A percentile compares a stretch with the other conserved stretches of the same genome.
Evolutionary conservation across 495 filamentous ascomycete species (phyloP).

Genomic region (Hapsidospora chrysogenum): DNA sequence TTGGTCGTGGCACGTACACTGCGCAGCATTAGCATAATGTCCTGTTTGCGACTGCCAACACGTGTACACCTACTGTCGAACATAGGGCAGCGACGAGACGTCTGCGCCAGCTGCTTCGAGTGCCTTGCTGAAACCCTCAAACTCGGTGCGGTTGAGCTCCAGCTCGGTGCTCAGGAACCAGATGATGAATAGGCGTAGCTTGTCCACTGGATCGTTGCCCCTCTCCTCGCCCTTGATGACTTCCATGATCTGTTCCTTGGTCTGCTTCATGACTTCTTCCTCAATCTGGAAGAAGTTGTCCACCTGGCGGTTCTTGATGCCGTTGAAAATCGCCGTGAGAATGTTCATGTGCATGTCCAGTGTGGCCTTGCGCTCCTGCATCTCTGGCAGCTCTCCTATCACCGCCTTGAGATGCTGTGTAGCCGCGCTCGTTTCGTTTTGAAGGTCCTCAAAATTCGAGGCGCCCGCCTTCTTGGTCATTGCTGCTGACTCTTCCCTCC

Average conservation of each 20-base stretch:
- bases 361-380: constrained; percentile 77
- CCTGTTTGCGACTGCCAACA: constrained; percentile 4
- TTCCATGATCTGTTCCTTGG: constrained; percentile 77
- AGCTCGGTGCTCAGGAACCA: constrained; percentile 95
- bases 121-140: constrained; percentile 77
- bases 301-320: constrained; percentile 85
- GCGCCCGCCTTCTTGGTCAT: constrained; percentile 92
- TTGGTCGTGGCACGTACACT: constrained; percentile 90
- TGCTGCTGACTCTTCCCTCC: constrained; percentile 89
- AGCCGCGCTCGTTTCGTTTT: constrained; percentile 73
- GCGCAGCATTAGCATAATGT: constrained; percentile 17
- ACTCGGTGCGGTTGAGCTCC: constrained; percentile 64
- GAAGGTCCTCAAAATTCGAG: constrained; percentile 81
- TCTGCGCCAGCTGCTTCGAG: constrained; percentile 58
- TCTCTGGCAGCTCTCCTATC: constrained; percentile 79
- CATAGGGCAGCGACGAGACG: constrained; percentile 62
- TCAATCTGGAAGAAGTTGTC: constrained; percentile 96
- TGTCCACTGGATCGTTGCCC: constrained; percentile 71
- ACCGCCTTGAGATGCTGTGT: constrained; percentile 92
- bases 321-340: constrained; percentile 65
- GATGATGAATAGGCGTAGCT: constrained; percentile 85
- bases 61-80: constrained; percentile 45
- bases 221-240: constrained; percentile 67
- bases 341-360: constrained; percentile 99
- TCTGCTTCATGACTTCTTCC: constrained; percentile 84